phyloP scores from a whole-genome alignment of 306 rosid species.

The Vigna trinervia region DNA sequence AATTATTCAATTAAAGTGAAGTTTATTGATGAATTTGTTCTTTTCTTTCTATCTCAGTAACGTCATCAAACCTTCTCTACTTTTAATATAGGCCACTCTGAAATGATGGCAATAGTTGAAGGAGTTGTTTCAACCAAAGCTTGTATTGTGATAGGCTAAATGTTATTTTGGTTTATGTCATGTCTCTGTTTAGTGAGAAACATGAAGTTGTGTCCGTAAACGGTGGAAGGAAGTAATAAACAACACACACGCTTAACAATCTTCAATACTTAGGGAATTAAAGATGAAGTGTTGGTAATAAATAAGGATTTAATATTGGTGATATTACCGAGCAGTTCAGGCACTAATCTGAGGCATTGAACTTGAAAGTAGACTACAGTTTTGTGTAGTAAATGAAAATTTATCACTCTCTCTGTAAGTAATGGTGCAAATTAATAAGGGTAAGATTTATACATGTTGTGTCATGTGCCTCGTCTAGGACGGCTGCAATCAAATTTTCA shows the following conservation, averaged over 20 bases:
- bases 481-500: constrained; percentile 45
- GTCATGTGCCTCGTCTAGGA: constrained; percentile 30
- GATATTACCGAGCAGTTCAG: background rate
- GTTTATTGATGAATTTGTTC: no score
- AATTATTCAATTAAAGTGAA: no score
- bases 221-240: no score
- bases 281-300: background rate
- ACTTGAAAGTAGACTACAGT: background rate
- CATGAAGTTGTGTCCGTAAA: no score
- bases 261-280: background rate
- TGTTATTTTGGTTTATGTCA: no score
- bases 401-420: background rate
- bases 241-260: background rate
- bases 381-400: background rate
- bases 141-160: no score
- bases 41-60: no score
- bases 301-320: background rate
- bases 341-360: constrained; percentile 5
- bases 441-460: background rate
- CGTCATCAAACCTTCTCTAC: no score
- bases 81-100: no score
- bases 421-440: background rate
- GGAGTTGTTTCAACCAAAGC: no score
- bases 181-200: no score
- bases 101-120: no score